Conservation (phyloP, 1,139 yeast genomes). For the Zhuliangozyma blackwelliae region DNA sequence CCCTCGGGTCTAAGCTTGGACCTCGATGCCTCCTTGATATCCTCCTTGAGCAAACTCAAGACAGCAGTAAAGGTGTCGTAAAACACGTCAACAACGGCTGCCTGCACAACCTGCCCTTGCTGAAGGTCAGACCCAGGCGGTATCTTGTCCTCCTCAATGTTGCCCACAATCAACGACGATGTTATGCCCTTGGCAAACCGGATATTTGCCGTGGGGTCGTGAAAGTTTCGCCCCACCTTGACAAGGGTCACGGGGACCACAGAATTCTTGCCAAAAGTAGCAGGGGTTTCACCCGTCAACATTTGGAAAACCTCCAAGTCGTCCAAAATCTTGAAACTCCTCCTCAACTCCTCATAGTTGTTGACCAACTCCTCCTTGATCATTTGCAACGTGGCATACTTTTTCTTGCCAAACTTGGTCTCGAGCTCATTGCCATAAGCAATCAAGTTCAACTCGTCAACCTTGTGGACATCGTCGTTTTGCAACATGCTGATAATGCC, state of each 20-base stretch:
- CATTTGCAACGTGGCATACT: constrained; percentile 78
- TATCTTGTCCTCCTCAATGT: constrained; percentile 61
- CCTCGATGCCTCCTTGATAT: constrained; percentile 55
- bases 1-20: constrained; percentile 52
- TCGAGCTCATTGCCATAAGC: constrained; percentile 94
- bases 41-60: constrained; percentile 65
- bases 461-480: constrained; percentile 78
- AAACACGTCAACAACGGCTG: constrained; percentile 66
- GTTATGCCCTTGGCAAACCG: constrained; percentile 58
- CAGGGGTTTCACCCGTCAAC: constrained; percentile 82
- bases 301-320: constrained; percentile 77
- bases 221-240: constrained; percentile 45
- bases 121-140: constrained; percentile 49
- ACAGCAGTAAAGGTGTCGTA: constrained; percentile 71
- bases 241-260: constrained; percentile 74
- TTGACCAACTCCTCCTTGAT: constrained; percentile 85
- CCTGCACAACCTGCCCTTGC: constrained; percentile 82
- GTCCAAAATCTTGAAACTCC: constrained; percentile 62
- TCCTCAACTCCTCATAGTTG: constrained; percentile 82
- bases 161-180: constrained; percentile 73
- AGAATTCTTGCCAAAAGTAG: constrained; percentile 63
- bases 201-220: constrained; percentile 32
- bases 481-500: constrained; percentile 81
- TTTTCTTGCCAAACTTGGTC: constrained; percentile 67
- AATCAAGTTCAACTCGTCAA: constrained; percentile 83